These are phyloP conservation scores for Kockovaella imperatae DNA, from an alignment of 768 basidiomycete genomes.

Conservation along the genomic window DNA sequence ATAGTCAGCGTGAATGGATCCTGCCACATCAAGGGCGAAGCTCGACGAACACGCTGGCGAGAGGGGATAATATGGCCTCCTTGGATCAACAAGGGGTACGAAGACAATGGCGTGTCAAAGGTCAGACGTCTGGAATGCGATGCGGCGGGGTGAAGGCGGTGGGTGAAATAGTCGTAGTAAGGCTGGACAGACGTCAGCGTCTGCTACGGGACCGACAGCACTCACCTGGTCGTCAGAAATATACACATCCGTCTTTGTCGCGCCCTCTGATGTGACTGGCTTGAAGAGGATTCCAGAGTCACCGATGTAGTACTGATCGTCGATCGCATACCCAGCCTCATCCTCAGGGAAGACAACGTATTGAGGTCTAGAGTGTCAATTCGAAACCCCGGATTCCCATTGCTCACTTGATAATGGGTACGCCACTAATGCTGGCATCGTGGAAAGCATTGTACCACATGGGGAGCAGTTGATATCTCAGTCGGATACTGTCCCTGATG, in stretches of 20 bases:
- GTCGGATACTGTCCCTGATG: slow-evolving; percentile 64
- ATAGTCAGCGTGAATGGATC: slow-evolving; percentile 91
- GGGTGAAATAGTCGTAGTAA: slow-evolving; percentile 88
- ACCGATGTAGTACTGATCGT: slow-evolving; percentile 91
- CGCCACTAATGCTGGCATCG: slow-evolving; percentile 70
- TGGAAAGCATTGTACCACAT: slow-evolving; percentile 98
- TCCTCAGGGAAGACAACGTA: slow-evolving; percentile 90
- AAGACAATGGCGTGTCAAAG: slow-evolving; percentile 68
- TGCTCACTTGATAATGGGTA: slow-evolving; percentile 70
- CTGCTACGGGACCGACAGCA: background rate
- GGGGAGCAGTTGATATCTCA: slow-evolving; percentile 79
- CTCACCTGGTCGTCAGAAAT: slow-evolving; percentile 70
- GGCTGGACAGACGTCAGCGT: slow-evolving; percentile 49
- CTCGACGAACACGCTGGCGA: slow-evolving; percentile 74
- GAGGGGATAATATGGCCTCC: slow-evolving; percentile 86
- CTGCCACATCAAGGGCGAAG: slow-evolving; percentile 76
- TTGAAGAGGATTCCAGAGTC: slow-evolving; percentile 81
- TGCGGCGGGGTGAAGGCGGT: slow-evolving; percentile 52
- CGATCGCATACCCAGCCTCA: slow-evolving; percentile 71
- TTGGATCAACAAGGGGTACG: slow-evolving; percentile 76
- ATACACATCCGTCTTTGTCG: slow-evolving; percentile 64
- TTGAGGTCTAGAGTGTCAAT: slow-evolving; percentile 62
- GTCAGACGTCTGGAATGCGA: slow-evolving; percentile 51
- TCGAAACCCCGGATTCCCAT: background rate
- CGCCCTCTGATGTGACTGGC: slow-evolving; percentile 72